A percentile compares a stretch with the other conserved stretches of the same genome.
These are phyloP conservation scores for Letharia lupina DNA, from an alignment of 495 filamentous ascomycete species.

Conservation along the genomic window DNA sequence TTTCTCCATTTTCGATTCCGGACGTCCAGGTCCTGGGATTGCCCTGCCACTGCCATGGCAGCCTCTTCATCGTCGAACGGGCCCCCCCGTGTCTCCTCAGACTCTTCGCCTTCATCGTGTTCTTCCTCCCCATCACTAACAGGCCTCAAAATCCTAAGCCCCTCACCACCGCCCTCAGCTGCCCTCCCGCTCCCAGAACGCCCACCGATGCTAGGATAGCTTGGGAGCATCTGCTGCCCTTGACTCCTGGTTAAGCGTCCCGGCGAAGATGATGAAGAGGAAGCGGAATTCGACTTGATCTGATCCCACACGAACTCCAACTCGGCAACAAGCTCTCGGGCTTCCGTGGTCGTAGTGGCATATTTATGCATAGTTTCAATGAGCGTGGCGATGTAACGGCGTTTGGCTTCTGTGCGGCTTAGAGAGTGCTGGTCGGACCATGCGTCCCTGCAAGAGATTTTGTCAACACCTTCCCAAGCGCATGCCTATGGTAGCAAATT, in stretches of 20 bases:
- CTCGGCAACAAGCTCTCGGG: constrained; percentile 80
- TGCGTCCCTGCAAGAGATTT: constrained; percentile 54
- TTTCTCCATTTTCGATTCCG: constrained; percentile 58
- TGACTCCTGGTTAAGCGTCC: not conserved
- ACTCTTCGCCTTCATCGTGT: constrained; percentile 34
- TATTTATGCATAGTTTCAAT: constrained; percentile 96
- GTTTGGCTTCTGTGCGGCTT: constrained; percentile 85
- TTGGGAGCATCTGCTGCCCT: not conserved
- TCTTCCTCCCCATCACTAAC: constrained; percentile 68
- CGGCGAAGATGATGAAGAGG: constrained; percentile 27
- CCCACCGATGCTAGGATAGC: constrained; percentile 34
- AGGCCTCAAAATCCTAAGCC: constrained; percentile 63
- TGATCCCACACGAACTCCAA: constrained; percentile 99
- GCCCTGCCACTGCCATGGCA: constrained; percentile 9
- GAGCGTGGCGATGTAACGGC: constrained; percentile 81
- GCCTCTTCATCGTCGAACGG: constrained; percentile 17
- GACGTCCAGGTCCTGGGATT: constrained; percentile 21
- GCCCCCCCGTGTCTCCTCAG: constrained; percentile 28
- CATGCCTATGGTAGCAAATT: not conserved
- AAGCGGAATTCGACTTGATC: constrained; percentile 72
- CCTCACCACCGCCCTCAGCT: constrained; percentile 28
- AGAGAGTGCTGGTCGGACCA: constrained; percentile 81
- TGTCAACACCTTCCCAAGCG: not conserved
- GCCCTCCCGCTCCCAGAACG: constrained; percentile 30
- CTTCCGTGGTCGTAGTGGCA: constrained; percentile 74